Evolutionary conservation across 495 filamentous ascomycete genomes (phyloP).

Genomic region (Penicillium ochrochloron): DNA sequence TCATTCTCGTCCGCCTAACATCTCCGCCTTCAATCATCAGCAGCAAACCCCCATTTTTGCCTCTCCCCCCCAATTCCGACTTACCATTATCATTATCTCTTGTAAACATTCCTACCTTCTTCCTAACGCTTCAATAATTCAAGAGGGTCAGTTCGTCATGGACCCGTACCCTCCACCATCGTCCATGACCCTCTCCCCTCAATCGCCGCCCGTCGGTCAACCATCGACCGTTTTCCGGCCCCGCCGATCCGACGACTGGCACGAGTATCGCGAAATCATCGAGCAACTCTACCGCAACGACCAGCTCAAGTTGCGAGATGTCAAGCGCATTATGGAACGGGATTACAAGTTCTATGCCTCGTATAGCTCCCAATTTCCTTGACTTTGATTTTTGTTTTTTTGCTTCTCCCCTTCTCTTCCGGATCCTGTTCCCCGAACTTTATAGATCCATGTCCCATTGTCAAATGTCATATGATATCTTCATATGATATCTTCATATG

Average conservation of each 20-base stretch:
- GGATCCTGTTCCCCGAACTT: constrained; percentile 4
- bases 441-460: background rate
- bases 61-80: background rate
- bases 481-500: constrained; percentile 2
- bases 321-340: constrained; percentile 49
- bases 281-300: constrained; percentile 48
- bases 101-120: background rate
- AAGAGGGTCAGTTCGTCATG: constrained; percentile 20
- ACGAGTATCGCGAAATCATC: constrained; percentile 45
- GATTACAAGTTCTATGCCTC: constrained; percentile 49
- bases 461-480: background rate
- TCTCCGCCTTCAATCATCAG: constrained; percentile 3
- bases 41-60: background rate
- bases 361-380: constrained; percentile 35
- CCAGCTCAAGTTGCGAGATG: constrained; percentile 49
- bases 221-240: constrained; percentile 38
- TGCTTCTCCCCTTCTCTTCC: constrained; percentile 12
- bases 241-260: constrained; percentile 51
- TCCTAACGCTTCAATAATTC: background rate
- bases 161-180: constrained; percentile 20
- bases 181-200: constrained; percentile 27
- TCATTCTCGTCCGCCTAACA: background rate
- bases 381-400: constrained; percentile 11
- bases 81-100: background rate
- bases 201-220: constrained; percentile 25